Conservation (phyloP, 2,329 filamentous ascomycete genomes). For the Orbilia quercus region DNA sequence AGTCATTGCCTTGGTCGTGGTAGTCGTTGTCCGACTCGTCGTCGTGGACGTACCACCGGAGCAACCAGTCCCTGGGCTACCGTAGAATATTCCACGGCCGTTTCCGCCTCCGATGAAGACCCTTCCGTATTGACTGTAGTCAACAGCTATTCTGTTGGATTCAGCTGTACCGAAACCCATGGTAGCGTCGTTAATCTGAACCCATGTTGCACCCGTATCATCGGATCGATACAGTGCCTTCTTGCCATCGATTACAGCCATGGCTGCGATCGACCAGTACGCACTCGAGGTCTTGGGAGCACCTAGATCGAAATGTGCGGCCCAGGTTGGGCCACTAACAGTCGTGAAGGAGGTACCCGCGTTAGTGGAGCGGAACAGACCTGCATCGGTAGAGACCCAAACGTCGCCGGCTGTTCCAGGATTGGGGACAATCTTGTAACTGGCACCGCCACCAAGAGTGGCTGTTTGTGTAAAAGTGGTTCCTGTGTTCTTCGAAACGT, state of each 20-base stretch:
- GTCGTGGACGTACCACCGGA: slow-evolving; percentile 14
- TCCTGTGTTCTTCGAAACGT: slow-evolving; percentile 68
- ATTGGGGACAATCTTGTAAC: slow-evolving; percentile 70
- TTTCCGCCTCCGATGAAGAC: slow-evolving; percentile 58
- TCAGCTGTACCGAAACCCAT: slow-evolving; percentile 58
- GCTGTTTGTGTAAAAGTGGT: slow-evolving; percentile 65
- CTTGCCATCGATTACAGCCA: slow-evolving; percentile 57
- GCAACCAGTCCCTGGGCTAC: slow-evolving; percentile 40
- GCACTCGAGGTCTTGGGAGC: slow-evolving; percentile 56
- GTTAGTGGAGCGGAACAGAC: slow-evolving; percentile 69
- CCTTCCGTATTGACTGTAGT: slow-evolving; percentile 56
- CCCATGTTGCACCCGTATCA: slow-evolving; percentile 55
- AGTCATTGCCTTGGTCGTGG: slow-evolving; percentile 10
- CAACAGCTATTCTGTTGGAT: slow-evolving; percentile 56
- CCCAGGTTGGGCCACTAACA: slow-evolving; percentile 57
- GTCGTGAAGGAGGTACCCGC: slow-evolving; percentile 67
- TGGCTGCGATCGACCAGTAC: slow-evolving; percentile 58
- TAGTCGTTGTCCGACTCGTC: slow-evolving; percentile 14
- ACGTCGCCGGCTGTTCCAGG: slow-evolving; percentile 72
- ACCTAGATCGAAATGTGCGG: slow-evolving; percentile 57
- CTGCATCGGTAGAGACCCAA: slow-evolving; percentile 69
- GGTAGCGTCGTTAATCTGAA: slow-evolving; percentile 57
- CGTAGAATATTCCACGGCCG: slow-evolving; percentile 58
- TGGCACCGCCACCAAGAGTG: slow-evolving; percentile 60
- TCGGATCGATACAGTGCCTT: slow-evolving; percentile 57